phyloP scores from a whole-genome alignment of 176 grass and related monocot genomes.

The Musa beccarii region DNA sequence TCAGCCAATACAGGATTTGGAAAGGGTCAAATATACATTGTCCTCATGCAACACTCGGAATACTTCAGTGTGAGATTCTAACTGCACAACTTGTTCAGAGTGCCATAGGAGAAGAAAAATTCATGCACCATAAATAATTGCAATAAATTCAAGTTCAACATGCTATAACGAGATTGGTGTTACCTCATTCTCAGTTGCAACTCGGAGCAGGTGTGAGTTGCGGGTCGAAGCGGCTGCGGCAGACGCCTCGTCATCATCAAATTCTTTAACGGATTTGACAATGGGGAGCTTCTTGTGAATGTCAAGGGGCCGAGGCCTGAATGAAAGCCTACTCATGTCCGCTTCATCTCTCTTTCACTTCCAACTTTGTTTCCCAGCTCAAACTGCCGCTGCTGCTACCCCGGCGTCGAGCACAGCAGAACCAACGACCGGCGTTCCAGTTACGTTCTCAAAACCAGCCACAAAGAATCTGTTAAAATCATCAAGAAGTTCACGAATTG shows the following conservation, averaged over 20 bases:
- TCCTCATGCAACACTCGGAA: too few species aligned
- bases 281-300: conserved; percentile 98
- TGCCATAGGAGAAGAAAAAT: too few species aligned
- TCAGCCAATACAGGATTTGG: too few species aligned
- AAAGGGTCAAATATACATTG: too few species aligned
- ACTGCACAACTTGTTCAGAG: too few species aligned
- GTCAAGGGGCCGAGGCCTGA: conserved; percentile 94
- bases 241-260: conserved; percentile 74
- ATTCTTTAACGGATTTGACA: conserved; percentile 76
- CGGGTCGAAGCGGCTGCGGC: conserved; percentile 2
- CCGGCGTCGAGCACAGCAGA: too few species aligned
- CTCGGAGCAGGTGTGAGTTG: conserved; percentile 21
- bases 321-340: conserved; percentile 89
- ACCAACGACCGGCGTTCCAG: neutral
- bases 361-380: neutral
- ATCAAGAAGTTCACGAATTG: neutral
- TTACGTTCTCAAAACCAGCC: neutral
- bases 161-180: neutral
- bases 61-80: too few species aligned
- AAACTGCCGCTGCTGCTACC: neutral
- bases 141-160: neutral
- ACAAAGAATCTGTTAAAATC: neutral
- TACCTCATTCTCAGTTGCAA: conserved; percentile 24
- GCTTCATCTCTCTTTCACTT: conserved; percentile 42
- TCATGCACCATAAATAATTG: too few species aligned